These are phyloP conservation scores for Neurospora tetrasperma DNA, from an alignment of 495 filamentous ascomycete species.

Conservation along the genomic window DNA sequence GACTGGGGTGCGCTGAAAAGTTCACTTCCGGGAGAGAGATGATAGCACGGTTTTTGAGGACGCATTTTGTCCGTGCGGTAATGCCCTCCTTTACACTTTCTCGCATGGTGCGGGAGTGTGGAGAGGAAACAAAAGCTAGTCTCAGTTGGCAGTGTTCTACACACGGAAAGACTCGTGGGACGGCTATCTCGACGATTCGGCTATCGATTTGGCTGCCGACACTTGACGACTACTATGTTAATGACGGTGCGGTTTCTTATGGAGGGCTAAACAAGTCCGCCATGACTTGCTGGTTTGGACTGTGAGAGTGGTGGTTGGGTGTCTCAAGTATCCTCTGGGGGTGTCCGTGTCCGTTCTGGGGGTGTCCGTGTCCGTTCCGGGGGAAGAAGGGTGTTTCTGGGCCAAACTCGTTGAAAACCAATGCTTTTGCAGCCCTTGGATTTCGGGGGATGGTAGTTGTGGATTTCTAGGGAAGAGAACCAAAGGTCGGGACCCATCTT, in stretches of 20 bases:
- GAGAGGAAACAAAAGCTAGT: slow-evolving; percentile 87
- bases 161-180: slow-evolving; percentile 48
- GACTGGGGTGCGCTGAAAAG: slow-evolving; percentile 18
- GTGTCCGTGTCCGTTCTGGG: neutral
- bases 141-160: slow-evolving; percentile 66
- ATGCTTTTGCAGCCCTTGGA: slow-evolving; percentile 3
- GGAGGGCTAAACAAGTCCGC: slow-evolving; percentile 1
- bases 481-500: slow-evolving; percentile 67
- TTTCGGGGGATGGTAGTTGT: slow-evolving; percentile 9
- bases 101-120: slow-evolving; percentile 17
- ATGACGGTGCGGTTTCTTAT: slow-evolving; percentile 24
- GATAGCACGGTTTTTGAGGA: slow-evolving; percentile 71
- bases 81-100: slow-evolving; percentile 44
- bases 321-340: slow-evolving; percentile 6
- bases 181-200: slow-evolving; percentile 21
- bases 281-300: slow-evolving; percentile 3
- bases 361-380: neutral
- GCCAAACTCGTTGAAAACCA: slow-evolving; percentile 10
- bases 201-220: slow-evolving; percentile 27
- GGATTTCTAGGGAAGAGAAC: slow-evolving; percentile 1
- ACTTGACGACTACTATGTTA: slow-evolving; percentile 25
- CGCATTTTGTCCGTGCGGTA: slow-evolving; percentile 64
- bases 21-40: slow-evolving; percentile 32
- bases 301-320: neutral
- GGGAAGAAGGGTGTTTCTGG: neutral